Evolutionary conservation across 257 asterid species (phyloP), one percentile per base, ranked within the genome.

Genomic region (Nicotiana tabacum): DNA sequence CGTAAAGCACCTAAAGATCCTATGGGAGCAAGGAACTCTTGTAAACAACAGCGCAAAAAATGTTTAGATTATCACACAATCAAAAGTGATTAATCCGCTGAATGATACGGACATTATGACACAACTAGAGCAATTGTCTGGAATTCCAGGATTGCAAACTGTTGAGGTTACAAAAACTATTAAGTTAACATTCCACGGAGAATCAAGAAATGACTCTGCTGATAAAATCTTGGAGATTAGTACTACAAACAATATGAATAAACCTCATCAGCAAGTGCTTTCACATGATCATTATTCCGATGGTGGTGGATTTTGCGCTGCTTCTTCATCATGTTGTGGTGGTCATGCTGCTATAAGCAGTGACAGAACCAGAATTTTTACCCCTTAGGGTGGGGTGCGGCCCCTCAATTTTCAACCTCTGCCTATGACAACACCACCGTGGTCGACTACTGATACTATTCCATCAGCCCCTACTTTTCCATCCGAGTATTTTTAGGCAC

Each of bases 11-110:
- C 24, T 21, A 21, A 21, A 21, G 24, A 21, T 21, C 24, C 48
- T 86, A 33, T 78, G 84, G 87, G 83, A 77, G 17, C 84, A 78
- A 37, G 46, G 9, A 39, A 39, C 48, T 39, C 48, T 2, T 7
- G 2, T 39, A 1, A 39, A 39, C 10, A 39, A 7, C 48, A 39
- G 10, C 48, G 10, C 15, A 10, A n/a, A 24, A 72, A 27, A 35
- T 29, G 24, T 24, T 15, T 27, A 61, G 70, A 78, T 46, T 3
- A 64, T 60, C 53, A 64, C 58, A 27, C 82, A 78, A 8, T 21
- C 72, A 1, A 21, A 60, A 27, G 39, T 78, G 67, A 78, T 60
- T 24, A 58, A 78, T 58, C 55, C 82, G n/a, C 2, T 58, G 70
- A 58, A 60, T 8, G 82, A 78, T 78, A 33, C 82, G 2, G 57